Conservation (phyloP, 164 flowering plant species). For the Taxillus chinensis region DNA sequence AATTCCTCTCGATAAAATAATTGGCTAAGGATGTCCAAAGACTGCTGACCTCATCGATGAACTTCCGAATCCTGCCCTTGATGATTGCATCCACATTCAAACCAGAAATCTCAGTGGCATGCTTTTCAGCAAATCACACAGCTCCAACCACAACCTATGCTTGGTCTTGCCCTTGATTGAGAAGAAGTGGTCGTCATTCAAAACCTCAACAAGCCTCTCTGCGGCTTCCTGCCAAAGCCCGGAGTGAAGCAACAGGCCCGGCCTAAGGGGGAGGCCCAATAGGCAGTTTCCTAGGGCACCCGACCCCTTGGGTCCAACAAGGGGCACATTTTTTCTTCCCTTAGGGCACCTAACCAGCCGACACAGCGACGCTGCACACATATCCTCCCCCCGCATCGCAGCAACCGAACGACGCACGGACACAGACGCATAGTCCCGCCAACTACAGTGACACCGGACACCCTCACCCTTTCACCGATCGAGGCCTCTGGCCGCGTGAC, state of each 20-base stretch:
- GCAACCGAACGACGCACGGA: too few species aligned
- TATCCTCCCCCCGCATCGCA: too few species aligned
- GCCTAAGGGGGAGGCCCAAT: too few species aligned
- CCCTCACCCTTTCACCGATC: too few species aligned
- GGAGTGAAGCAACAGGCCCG: conserved; percentile 62
- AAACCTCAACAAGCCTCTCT: conserved; percentile 75
- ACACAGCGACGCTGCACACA: too few species aligned
- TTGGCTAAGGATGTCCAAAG: conserved; percentile 91
- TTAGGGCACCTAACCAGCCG: too few species aligned
- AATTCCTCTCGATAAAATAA: conserved; percentile 65
- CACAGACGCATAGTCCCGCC: too few species aligned
- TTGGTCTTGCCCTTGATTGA: conserved; percentile 81
- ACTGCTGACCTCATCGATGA: conserved; percentile 86
- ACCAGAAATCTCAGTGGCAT: conserved; percentile 71
- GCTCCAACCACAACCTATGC: conserved; percentile 79
- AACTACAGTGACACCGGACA: too few species aligned
- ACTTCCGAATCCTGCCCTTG: conserved; percentile 89
- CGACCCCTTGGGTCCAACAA: too few species aligned
- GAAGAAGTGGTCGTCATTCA: conserved; percentile 74
- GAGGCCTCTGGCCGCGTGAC: too few species aligned
- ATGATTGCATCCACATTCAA: conserved; percentile 91
- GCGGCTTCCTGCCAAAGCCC: conserved; percentile 81
- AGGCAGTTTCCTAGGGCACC: too few species aligned
- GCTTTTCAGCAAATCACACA: conserved; percentile 74
- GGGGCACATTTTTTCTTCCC: too few species aligned